Base-by-base conservation (phyloP, 2,329 filamentous ascomycete genomes). In the Aureobasidium leucospermi region DNA sequence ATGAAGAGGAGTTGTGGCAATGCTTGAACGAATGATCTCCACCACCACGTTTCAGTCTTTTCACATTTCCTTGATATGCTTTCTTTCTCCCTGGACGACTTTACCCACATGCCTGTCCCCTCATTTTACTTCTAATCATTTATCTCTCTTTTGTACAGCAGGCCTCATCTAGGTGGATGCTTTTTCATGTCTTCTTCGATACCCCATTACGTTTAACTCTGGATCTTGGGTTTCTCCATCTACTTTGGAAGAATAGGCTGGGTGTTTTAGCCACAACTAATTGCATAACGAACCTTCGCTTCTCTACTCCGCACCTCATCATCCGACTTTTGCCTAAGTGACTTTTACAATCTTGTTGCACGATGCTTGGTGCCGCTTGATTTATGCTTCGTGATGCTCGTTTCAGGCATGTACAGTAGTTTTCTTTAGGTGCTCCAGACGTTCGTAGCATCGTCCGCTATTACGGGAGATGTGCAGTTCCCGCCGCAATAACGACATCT, bases 1-100 rank as follows among this genome's bases (percentile, higher is more conserved):
- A 89, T 67, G 76, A 78, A 38, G 79, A 83, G 43, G 82, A 85
- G 8, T 68, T 90, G 65, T 77, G 76, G 62, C 85, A 88, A 66
- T 82, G 77, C 48, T 72, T 89, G 28, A 75, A 75, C 51, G 80
- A 78, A 48, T 58, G 43, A 58, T 58, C n/a, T 9, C 28, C 28
- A 4, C 39, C 29, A 13, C 38, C 39, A 42, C n/a, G 28, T 56
- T 56, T 16, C 52, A 55, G 16, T 56, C 41, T 46, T 28, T 23
- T 29, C n/a, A 2, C 39, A 19, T 29, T 32, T 43, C 8, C 38
- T 53, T 43, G 36, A 53, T 42, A 3, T 11, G 2, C 11, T 46
- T 28, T n/a, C 8, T 41, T 46, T 46, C 41, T 55, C 16, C 28
- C 16, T 32, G 32, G 39, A 56, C 52, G 13, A 29, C 29, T 34